Percentiles rank a stretch among this genome's conserved stretches.
Conservation (phyloP, 2,329 filamentous ascomycete genomes). For the Akanthomyces dipterigenus region DNA sequence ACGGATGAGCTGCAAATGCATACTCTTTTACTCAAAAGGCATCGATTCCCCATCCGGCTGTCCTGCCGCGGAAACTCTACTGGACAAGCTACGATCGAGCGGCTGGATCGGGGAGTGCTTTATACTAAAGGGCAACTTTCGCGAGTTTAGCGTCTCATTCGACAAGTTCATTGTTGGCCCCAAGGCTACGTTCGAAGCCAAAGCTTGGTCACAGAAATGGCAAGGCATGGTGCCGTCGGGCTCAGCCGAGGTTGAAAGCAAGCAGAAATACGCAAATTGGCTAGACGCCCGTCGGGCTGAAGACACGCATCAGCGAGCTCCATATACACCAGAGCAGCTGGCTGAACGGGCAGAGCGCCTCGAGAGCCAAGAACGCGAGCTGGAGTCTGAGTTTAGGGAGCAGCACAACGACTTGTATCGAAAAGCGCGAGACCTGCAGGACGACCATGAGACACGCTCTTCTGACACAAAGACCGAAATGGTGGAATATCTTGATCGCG, state of each 20-base stretch:
- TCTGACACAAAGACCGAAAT: conserved; percentile 40
- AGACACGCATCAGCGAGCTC: conserved; percentile 30
- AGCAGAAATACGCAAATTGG: conserved; percentile 39
- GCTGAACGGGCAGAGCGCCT: conserved; percentile 35
- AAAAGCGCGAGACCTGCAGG: conserved; percentile 34
- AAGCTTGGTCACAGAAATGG: conserved; percentile 29
- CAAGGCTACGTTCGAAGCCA: conserved; percentile 35
- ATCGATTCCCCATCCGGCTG: conserved; percentile 46
- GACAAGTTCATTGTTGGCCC: conserved; percentile 41
- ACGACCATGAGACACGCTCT: conserved; percentile 21
- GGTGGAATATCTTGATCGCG: conserved; percentile 42
- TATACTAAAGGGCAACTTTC: conserved; percentile 49
- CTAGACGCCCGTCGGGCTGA: conserved; percentile 37
- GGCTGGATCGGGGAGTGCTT: conserved; percentile 47
- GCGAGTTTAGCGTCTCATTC: conserved; percentile 48
- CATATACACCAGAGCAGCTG: conserved; percentile 32
- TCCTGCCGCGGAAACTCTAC: conserved; percentile 38
- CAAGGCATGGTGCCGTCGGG: conserved; percentile 11
- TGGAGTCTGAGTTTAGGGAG: conserved; percentile 43
- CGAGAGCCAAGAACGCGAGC: conserved; percentile 38
- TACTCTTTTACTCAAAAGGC: conserved; percentile 47
- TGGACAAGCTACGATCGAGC: conserved; percentile 37
- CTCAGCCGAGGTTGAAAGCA: conserved; percentile 21
- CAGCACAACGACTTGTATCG: conserved; percentile 39
- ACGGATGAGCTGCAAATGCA: conserved; percentile 40